These are phyloP conservation scores for Coniferiporia sulphurascens DNA, from an alignment of 1,284 basidiomycete genomes.

Conservation along the genomic window DNA sequence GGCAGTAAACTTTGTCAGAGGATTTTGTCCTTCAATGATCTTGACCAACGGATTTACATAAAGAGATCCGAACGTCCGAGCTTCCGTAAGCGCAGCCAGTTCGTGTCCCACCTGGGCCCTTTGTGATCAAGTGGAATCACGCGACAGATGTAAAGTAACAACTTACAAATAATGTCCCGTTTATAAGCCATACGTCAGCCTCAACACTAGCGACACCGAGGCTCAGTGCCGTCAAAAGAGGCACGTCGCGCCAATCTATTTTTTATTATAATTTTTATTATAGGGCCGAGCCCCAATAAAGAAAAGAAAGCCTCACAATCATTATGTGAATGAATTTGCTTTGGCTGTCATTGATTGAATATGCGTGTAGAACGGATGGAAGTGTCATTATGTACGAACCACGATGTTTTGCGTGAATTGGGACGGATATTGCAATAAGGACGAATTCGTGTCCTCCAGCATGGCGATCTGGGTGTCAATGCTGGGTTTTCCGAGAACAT, in stretches of 20 bases:
- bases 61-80: conserved; percentile 37
- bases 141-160: background rate
- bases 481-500: conserved; percentile 23
- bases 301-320: conserved; percentile 36
- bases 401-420: conserved; percentile 48
- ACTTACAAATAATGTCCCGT: conserved; percentile 43
- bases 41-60: conserved; percentile 45
- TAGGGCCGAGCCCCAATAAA: background rate
- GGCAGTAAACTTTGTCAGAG: conserved; percentile 36
- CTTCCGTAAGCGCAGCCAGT: conserved; percentile 29
- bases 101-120: conserved; percentile 44
- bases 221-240: conserved; percentile 44
- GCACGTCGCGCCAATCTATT: conserved; percentile 50
- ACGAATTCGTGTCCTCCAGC: conserved; percentile 39
- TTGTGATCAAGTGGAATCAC: conserved; percentile 16
- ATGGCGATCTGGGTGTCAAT: conserved; percentile 36
- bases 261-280: background rate
- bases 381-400: background rate
- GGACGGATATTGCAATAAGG: conserved; percentile 42
- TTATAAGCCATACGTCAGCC: conserved; percentile 47
- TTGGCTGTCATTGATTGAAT: conserved; percentile 27
- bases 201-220: conserved; percentile 50
- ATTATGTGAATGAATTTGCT: conserved; percentile 51
- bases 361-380: background rate
- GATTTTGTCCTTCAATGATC: conserved; percentile 41